phyloP scores from a whole-genome alignment of 768 basidiomycete genomes.

The Rhizopogon roseolus region DNA sequence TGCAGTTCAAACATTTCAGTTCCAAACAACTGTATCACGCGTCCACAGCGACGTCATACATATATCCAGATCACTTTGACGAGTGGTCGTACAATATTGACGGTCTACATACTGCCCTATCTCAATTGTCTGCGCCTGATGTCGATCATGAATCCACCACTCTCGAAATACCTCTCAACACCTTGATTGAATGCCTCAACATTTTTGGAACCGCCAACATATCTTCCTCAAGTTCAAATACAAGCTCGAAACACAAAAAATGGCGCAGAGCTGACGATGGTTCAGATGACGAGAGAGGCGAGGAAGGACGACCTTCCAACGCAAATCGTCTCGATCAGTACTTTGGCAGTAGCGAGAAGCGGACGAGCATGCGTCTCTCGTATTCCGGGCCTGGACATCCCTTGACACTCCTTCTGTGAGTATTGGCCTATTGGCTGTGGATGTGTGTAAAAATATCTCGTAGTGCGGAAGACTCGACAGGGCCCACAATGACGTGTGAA shows the following conservation, averaged over 20 bases:
- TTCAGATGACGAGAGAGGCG: conserved; percentile 37
- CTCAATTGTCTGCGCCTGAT: conserved; percentile 13
- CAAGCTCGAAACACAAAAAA: conserved; percentile 36
- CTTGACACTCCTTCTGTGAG: conserved; percentile 74
- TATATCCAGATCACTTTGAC: conserved; percentile 74
- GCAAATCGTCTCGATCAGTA: conserved; percentile 49
- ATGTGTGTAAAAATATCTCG: not conserved
- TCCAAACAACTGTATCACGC: conserved; percentile 1
- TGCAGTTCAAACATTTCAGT: not conserved
- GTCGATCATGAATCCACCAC: conserved; percentile 27
- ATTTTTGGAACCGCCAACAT: conserved; percentile 80
- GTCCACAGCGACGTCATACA: conserved; percentile 74
- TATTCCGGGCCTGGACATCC: conserved; percentile 79
- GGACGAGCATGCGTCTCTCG: conserved; percentile 81
- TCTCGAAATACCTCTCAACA: conserved; percentile 82
- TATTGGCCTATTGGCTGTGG: conserved; percentile 9
- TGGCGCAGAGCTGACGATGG: conserved; percentile 46
- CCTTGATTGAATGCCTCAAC: conserved; percentile 86
- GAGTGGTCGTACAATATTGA: conserved; percentile 65
- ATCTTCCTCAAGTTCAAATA: conserved; percentile 22
- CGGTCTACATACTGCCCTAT: conserved; percentile 18
- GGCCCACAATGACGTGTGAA: conserved; percentile 85
- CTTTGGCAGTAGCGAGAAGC: conserved; percentile 53
- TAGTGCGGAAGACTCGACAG: conserved; percentile 73
- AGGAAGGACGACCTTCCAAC: conserved; percentile 14